Base-by-base conservation (phyloP, 768 basidiomycete genomes). In the Mycena sanguinolenta region DNA sequence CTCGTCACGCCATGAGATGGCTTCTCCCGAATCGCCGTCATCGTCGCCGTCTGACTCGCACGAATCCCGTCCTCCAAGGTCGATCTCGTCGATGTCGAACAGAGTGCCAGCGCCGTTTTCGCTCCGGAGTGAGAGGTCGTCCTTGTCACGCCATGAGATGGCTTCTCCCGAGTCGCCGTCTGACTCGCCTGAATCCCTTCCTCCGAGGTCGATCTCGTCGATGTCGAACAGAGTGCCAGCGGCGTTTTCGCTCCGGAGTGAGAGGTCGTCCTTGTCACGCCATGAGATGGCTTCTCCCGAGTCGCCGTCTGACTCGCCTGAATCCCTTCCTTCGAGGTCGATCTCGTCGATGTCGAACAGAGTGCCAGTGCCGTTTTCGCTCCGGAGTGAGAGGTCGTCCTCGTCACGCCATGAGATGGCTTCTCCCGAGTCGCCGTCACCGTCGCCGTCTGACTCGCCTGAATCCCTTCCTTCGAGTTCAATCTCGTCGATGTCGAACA, bases 331-430 rank as follows among this genome's bases (percentile, higher is more conserved):
- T 3, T 61, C 38, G 70, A 78, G 65, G 74, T 79, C 66, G 46
- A 52, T 65, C 68, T 76, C 54, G 50, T 77, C 30, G 76, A 82
- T 65, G 71, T 67, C 69, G 42, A 66, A 25, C 79, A 79, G 28
- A 82, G 78, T 42, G 57, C 88, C 86, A 74, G 82, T 91, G 53
- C 86, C 90, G 16, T 85, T 91, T 68, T 88, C 89, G 13, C 91
- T 90, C 70, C 82, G 86, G 39, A 81, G 81, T 50, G 80, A 83
- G 0, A 53, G 80, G 54, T 73, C 79, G n/a, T 75, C 79, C 65
- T 57, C 61, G 25, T 49, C 69, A 5, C 28, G n/a, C 4, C 60
- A 49, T 0, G 42, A 54, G 62, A 23, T 55, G 14, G 42, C 8
- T 28, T 73, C 72, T 13, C 69, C 72, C 16, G 68, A 73, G 23